Base-by-base conservation (phyloP, 2,329 filamentous ascomycete species). In the Fusarium tanahbumbuense region DNA sequence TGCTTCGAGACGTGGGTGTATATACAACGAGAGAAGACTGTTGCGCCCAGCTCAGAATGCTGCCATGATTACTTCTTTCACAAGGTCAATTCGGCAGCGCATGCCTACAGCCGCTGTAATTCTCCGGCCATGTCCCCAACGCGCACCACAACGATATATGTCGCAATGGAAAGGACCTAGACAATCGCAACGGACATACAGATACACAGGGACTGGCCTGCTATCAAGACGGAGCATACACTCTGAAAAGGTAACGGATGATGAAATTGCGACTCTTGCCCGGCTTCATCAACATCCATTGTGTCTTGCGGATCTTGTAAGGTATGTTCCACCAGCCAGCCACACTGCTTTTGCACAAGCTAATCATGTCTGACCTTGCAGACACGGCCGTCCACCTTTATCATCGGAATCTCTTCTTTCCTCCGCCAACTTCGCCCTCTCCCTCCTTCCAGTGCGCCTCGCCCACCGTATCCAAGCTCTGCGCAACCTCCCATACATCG, bases 401-500 rank as follows among this genome's bases (percentile, higher is more conserved):
- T 92, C 92, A 5, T 88, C 91, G 59, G 86, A 91, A 41, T 92
- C 93, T 23, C 88, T 99, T 59, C 89, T 97, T 75, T 89, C 91
- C 40, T 98, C 94, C 3, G 96, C 96, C 68, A 97, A 98, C 83
- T 98, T 98, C 83, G 97, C 96, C 15, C 91, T 98, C 71, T 93
- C 91, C 28, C 92, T 98, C 56, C 90, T 98, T 12, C 96, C 96
- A 16, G 92, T 96, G 52, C 93, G 96, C 40, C 90, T 99, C 27
- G 96, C 96, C 27, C 93, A 97, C 78, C 93, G 96, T 60, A 97
- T 99, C 70, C 93, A 97, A 79, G 93, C 94, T 45, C 85, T 99
- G 20, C 91, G 94, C 69, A 97, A 97, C 78, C 88, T 99, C 11
- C 96, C 96, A 0, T 99, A 95, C 81, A 98, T 99, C 70, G 95